These are phyloP conservation scores for Ceratocystis smalleyi DNA, from an alignment of 2,329 filamentous ascomycete species.

Conservation along the genomic window DNA sequence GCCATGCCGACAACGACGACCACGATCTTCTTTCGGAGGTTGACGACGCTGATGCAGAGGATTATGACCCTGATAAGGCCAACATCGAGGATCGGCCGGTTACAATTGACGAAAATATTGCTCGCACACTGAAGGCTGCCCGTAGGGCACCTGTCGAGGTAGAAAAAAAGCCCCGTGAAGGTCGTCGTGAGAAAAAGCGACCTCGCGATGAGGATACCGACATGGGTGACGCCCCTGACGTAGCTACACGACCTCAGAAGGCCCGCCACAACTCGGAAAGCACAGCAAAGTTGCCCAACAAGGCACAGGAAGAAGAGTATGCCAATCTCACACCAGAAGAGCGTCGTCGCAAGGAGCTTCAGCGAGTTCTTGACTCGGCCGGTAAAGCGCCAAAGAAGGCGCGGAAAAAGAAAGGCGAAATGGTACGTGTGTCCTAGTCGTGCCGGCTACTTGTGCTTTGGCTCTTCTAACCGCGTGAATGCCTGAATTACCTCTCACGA, in stretches of 20 bases:
- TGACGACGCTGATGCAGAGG: slow-evolving; percentile 53
- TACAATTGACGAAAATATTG: slow-evolving; percentile 52
- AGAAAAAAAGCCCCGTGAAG: slow-evolving; percentile 59
- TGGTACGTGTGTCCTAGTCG: slow-evolving; percentile 4
- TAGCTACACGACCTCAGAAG: slow-evolving; percentile 29
- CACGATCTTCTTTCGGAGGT: slow-evolving; percentile 50
- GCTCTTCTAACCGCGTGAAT: background rate
- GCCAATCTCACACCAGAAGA: slow-evolving; percentile 72
- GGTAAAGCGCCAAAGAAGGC: slow-evolving; percentile 57
- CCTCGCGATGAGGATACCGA: slow-evolving; percentile 36
- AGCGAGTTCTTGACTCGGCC: slow-evolving; percentile 74
- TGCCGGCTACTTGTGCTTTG: background rate
- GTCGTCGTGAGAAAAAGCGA: slow-evolving; percentile 52
- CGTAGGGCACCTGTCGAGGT: slow-evolving; percentile 50
- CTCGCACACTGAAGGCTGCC: slow-evolving; percentile 46
- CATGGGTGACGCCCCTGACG: slow-evolving; percentile 29
- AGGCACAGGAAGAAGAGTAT: slow-evolving; percentile 48
- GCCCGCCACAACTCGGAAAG: slow-evolving; percentile 32
- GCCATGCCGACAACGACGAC: slow-evolving; percentile 29
- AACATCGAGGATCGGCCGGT: slow-evolving; percentile 48
- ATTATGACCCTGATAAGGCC: slow-evolving; percentile 50
- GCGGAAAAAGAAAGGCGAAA: slow-evolving; percentile 52
- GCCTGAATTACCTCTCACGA: background rate
- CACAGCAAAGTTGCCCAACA: slow-evolving; percentile 28
- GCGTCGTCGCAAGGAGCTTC: slow-evolving; percentile 65